These are phyloP conservation scores for Lasiodiplodia citricola DNA, from an alignment of 2,329 filamentous ascomycete genomes.

Conservation along the genomic window DNA sequence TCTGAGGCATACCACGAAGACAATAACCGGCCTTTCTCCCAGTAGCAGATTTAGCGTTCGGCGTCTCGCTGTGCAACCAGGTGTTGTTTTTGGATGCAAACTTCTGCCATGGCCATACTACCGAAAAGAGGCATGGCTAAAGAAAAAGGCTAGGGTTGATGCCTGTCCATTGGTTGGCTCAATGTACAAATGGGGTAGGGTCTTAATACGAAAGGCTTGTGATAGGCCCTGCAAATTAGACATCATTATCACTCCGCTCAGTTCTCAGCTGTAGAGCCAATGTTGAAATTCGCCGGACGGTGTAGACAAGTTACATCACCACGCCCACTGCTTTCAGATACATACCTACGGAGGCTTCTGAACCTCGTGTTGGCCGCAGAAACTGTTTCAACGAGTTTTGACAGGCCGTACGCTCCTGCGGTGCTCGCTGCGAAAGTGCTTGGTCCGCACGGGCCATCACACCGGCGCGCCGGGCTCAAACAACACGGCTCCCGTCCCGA, in stretches of 20 bases:
- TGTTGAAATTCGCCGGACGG: neutral
- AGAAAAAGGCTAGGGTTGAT: neutral
- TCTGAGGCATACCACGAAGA: neutral
- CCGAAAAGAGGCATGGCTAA: slow-evolving; percentile 2
- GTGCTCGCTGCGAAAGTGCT: neutral
- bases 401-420: neutral
- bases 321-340: neutral
- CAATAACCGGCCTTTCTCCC: neutral
- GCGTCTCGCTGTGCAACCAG: neutral
- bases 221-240: neutral
- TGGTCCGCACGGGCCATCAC: slow-evolving; percentile 4
- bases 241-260: neutral
- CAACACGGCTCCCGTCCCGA: slow-evolving; percentile 14
- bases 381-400: neutral
- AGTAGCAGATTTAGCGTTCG: neutral
- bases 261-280: neutral
- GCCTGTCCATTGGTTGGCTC: neutral
- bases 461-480: slow-evolving; percentile 10
- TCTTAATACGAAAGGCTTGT: neutral
- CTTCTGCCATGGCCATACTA: neutral
- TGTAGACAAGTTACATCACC: neutral
- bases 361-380: neutral
- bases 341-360: neutral
- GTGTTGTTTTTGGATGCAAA: neutral
- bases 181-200: neutral